Evolutionary conservation across 2,329 filamentous ascomycete genomes (phyloP).

Genomic region (Aspergillus fischeri): DNA sequence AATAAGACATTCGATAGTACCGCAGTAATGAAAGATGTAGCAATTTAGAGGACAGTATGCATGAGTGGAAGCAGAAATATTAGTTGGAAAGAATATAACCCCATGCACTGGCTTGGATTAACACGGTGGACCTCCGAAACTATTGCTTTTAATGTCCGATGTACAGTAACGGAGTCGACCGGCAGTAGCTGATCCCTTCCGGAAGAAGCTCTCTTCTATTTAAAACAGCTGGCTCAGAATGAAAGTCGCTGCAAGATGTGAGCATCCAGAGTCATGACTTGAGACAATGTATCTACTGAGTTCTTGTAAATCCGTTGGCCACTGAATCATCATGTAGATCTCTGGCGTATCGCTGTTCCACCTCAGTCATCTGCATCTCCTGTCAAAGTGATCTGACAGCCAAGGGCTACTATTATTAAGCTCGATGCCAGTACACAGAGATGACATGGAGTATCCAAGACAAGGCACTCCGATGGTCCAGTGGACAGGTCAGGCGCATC

Average conservation of each 20-base stretch:
- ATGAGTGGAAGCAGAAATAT: not conserved
- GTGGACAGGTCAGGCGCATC: conserved; percentile 6
- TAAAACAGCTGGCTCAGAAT: not conserved
- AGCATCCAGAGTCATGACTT: not conserved
- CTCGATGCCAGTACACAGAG: not conserved
- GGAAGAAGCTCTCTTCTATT: not conserved
- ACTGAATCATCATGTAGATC: not conserved
- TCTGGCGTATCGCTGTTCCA: not conserved
- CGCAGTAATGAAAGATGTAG: not conserved
- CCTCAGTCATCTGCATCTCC: not conserved
- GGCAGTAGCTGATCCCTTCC: not conserved
- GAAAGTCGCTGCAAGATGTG: not conserved
- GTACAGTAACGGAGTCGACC: not conserved
- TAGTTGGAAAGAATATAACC: not conserved
- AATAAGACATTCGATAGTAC: not conserved
- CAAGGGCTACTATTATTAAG: not conserved
- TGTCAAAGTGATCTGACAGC: not conserved
- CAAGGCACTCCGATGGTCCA: not conserved
- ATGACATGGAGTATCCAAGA: not conserved
- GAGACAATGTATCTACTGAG: not conserved
- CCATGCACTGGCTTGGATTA: not conserved
- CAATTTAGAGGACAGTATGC: not conserved
- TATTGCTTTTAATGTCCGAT: not conserved
- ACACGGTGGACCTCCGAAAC: not conserved
- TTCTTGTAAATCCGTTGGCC: not conserved